Percentiles rank a stretch among this genome's conserved stretches.
phyloP scores from a whole-genome alignment of 2,329 filamentous ascomycete genomes.

The Cyphellophora europaea region DNA sequence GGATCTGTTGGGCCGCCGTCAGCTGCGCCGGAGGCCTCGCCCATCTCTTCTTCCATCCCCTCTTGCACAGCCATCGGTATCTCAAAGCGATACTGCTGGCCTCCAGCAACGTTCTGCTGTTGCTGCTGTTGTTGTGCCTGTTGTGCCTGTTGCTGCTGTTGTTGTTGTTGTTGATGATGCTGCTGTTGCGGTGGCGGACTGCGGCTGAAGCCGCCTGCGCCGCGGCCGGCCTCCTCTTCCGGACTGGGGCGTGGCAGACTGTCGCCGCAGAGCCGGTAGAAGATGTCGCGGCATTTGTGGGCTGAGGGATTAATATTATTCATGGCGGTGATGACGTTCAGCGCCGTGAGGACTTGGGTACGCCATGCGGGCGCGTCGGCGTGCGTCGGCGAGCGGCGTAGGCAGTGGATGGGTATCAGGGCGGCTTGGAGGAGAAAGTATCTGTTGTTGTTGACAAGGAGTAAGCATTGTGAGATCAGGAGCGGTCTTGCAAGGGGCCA shows the following conservation, averaged over 20 bases:
- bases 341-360: slow-evolving; percentile 7
- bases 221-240: neutral
- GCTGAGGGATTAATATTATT: slow-evolving; percentile 12
- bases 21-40: neutral
- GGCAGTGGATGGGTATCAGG: slow-evolving; percentile 34
- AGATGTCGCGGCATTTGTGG: slow-evolving; percentile 13
- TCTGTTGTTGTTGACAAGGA: slow-evolving; percentile 2
- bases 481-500: neutral
- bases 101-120: neutral
- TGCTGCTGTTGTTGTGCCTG: slow-evolving; percentile 4
- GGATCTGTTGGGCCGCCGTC: slow-evolving; percentile 8
- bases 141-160: slow-evolving; percentile 1
- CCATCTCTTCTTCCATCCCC: neutral
- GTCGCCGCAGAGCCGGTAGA: slow-evolving; percentile 12
- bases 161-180: slow-evolving; percentile 1
- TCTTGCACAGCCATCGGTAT: slow-evolving; percentile 1
- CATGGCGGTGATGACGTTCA: slow-evolving; percentile 13
- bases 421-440: slow-evolving; percentile 39
- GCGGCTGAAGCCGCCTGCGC: neutral
- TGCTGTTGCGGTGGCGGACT: slow-evolving; percentile 1
- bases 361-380: slow-evolving; percentile 22
- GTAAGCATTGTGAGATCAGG: neutral
- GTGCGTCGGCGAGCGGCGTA: slow-evolving; percentile 30
- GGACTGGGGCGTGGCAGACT: slow-evolving; percentile 2
- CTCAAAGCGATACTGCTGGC: neutral